phyloP scores from a whole-genome alignment of 768 basidiomycete genomes.

The Boletales sp. region DNA sequence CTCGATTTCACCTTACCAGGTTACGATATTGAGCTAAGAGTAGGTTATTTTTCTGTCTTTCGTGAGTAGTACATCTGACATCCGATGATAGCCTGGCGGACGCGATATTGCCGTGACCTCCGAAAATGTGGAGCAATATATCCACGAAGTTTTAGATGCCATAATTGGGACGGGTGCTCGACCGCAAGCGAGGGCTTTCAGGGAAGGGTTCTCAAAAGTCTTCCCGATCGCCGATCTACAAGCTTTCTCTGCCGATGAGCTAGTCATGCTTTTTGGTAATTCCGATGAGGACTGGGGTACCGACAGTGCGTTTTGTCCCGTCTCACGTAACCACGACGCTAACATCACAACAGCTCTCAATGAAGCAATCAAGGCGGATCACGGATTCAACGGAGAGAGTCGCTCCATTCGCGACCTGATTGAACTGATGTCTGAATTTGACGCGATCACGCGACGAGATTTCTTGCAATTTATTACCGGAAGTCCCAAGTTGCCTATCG shows the following conservation, averaged over 20 bases:
- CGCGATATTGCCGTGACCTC: constrained; percentile 77
- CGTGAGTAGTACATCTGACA: too few relatives aligned
- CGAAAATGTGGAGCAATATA: constrained; percentile 86
- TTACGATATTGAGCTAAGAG: constrained; percentile 88
- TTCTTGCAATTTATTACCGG: constrained; percentile 98
- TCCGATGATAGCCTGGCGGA: constrained; percentile 61
- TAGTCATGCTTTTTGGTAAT: constrained; percentile 95
- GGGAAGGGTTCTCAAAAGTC: constrained; percentile 92
- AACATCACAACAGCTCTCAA: constrained; percentile 58
- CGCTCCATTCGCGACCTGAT: constrained; percentile 85
- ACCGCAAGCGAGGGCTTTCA: constrained; percentile 85
- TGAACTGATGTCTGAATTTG: constrained; percentile 82
- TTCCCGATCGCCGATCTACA: constrained; percentile 90
- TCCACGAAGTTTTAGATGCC: constrained; percentile 80
- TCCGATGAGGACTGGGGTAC: constrained; percentile 96
- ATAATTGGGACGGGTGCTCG: constrained; percentile 80
- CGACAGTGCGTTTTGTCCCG: constrained; percentile 63
- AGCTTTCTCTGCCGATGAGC: constrained; percentile 90
- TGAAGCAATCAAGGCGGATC: constrained; percentile 93
- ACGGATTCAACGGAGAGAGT: constrained; percentile 96
- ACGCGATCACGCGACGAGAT: constrained; percentile 68
- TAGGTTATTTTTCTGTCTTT: constrained; percentile 32
- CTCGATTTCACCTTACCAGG: constrained; percentile 98
- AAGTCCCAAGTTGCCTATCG: constrained; percentile 93
- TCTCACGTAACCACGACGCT: not conserved